These are phyloP conservation scores for Flaveria floridana DNA, from an alignment of 140 eudicot species.

Conservation along the genomic window DNA sequence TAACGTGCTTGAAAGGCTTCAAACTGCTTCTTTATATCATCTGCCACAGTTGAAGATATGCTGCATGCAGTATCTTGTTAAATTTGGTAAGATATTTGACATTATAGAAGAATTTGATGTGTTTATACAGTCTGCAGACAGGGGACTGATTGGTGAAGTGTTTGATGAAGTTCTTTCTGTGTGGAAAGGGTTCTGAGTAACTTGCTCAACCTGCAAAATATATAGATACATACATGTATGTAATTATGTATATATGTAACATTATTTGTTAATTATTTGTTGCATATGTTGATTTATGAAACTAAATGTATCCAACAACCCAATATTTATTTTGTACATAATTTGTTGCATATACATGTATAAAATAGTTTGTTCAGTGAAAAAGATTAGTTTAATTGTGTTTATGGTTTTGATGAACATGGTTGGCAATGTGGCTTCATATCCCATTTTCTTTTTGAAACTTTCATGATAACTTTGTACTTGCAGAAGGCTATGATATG, in stretches of 20 bases:
- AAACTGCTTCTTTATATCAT: conserved; percentile 63
- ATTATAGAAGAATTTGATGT: conserved; percentile 69
- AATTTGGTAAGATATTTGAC: conserved; percentile 84
- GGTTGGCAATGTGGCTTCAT: background rate
- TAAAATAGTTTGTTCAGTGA: conserved; percentile 31
- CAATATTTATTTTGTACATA: conserved; percentile 41
- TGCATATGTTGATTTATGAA: conserved; percentile 34
- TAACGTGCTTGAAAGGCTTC: conserved; percentile 92
- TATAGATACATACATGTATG: conserved; percentile 6
- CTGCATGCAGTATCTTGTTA: conserved; percentile 85
- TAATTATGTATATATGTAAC: background rate
- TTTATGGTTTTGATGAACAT: conserved; percentile 5
- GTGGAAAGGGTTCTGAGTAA: conserved; percentile 89
- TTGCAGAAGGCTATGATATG: conserved; percentile 12
- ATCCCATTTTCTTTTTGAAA: conserved; percentile 10
- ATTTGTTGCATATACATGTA: conserved; percentile 43
- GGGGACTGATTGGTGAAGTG: conserved; percentile 76
- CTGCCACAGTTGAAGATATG: conserved; percentile 70
- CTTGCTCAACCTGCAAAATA: conserved; percentile 10
- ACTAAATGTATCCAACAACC: conserved; percentile 25
- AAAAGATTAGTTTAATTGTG: conserved; percentile 26
- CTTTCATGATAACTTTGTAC: conserved; percentile 10
- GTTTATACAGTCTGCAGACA: conserved; percentile 74
- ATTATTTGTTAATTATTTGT: conserved; percentile 34
- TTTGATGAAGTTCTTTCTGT: conserved; percentile 76